phyloP scores from a whole-genome alignment of 169 alveolate genomes.

The Plasmodium malariae region DNA sequence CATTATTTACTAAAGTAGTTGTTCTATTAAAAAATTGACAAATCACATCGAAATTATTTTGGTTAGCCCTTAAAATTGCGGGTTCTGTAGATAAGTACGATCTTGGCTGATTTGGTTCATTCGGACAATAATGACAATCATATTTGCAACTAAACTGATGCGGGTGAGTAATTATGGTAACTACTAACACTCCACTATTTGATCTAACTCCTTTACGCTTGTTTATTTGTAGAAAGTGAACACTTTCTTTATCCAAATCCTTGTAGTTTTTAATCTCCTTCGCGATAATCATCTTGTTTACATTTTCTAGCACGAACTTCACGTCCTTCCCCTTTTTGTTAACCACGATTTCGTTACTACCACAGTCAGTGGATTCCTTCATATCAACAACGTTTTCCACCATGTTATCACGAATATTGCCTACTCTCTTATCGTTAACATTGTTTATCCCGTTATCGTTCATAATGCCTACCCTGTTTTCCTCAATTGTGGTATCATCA shows the following conservation, averaged over 20 bases:
- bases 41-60: slow-evolving; percentile 92
- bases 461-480: background rate
- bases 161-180: slow-evolving; percentile 95
- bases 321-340: slow-evolving; percentile 72
- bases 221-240: slow-evolving; percentile 83
- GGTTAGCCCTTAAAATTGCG: slow-evolving; percentile 95
- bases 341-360: slow-evolving; percentile 18
- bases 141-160: slow-evolving; percentile 94
- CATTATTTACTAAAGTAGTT: slow-evolving; percentile 92
- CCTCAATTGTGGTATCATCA: background rate
- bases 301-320: slow-evolving; percentile 57
- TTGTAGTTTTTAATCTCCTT: slow-evolving; percentile 74
- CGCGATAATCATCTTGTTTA: slow-evolving; percentile 61
- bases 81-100: slow-evolving; percentile 96
- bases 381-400: background rate
- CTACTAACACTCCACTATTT: slow-evolving; percentile 93
- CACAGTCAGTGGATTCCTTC: background rate
- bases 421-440: background rate
- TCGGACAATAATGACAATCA: slow-evolving; percentile 95
- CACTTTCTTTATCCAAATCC: slow-evolving; percentile 76
- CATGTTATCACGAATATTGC: background rate
- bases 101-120: slow-evolving; percentile 97
- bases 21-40: slow-evolving; percentile 94
- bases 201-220: slow-evolving; percentile 90
- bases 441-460: background rate